Conservation (phyloP, 192 early-diverging fungal species). For the Chytriomyces sp. region DNA sequence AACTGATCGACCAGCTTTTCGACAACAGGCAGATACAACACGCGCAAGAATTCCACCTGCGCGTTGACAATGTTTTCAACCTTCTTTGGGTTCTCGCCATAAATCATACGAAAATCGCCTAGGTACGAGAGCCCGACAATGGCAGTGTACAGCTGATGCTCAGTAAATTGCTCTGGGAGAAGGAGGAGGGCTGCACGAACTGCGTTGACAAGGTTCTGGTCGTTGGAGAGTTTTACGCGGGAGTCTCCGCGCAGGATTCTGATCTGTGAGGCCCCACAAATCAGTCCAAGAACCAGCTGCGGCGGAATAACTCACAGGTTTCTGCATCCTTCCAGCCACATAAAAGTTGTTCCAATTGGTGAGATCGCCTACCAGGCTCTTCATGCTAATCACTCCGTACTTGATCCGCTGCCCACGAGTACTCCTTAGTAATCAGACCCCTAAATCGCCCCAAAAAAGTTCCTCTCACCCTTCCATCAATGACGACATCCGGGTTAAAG, state of each 20-base stretch:
- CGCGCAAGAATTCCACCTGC: conserved; percentile 67
- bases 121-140: conserved; percentile 87
- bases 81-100: conserved; percentile 96
- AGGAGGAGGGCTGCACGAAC: conserved; percentile 80
- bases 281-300: neutral
- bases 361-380: conserved; percentile 82
- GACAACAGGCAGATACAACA: conserved; percentile 48
- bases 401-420: conserved; percentile 69
- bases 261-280: conserved; percentile 48
- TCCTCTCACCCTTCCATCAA: conserved; percentile 77
- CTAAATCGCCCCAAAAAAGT: neutral
- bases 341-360: conserved; percentile 95
- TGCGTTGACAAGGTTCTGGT: conserved; percentile 85
- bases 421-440: neutral
- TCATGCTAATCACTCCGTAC: conserved; percentile 96
- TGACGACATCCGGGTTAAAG: conserved; percentile 90
- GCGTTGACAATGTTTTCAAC: conserved; percentile 89
- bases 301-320: conserved; percentile 67
- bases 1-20: conserved; percentile 44
- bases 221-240: conserved; percentile 71
- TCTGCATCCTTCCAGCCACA: conserved; percentile 95
- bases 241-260: conserved; percentile 78
- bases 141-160: conserved; percentile 74
- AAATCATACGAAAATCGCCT: conserved; percentile 90
- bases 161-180: conserved; percentile 80